Percentiles rank a stretch among this genome's conserved stretches.
Evolutionary conservation across 139 green algal species (phyloP).

Genomic region (Coccomyxa sp.): DNA sequence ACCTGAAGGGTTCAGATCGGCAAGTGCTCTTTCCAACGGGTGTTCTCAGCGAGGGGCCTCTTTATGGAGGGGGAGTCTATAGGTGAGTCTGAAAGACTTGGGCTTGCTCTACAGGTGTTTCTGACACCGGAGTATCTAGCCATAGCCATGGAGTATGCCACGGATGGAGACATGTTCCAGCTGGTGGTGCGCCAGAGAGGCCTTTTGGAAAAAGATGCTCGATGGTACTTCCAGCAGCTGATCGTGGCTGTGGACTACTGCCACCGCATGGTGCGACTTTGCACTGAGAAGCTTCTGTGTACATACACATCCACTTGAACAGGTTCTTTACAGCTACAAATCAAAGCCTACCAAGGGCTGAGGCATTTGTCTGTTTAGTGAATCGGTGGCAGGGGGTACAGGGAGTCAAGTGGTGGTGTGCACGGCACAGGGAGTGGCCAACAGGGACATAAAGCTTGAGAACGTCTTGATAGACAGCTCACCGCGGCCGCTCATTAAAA

Average conservation of each 20-base stretch:
- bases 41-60: too few species aligned
- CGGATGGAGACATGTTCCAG: conserved; percentile 71
- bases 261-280: conserved; percentile 38
- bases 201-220: conserved; percentile 51
- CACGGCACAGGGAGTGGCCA: conserved; percentile 54
- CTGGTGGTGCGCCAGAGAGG: conserved; percentile 31
- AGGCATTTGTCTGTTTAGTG: neutral
- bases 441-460: conserved; percentile 81
- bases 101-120: conserved; percentile 28
- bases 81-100: neutral
- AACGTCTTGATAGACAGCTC: conserved; percentile 49
- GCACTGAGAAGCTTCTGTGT: neutral
- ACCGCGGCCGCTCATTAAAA: conserved; percentile 47
- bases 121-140: conserved; percentile 55
- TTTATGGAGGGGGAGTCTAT: too few species aligned
- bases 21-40: too few species aligned
- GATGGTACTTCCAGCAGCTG: conserved; percentile 72
- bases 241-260: conserved; percentile 62
- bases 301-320: neutral
- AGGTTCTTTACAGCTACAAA: neutral
- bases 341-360: neutral
- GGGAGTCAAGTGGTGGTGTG: too few species aligned
- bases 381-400: too few species aligned
- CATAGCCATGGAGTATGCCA: conserved; percentile 80
- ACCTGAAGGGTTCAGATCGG: neutral